Conservation (phyloP, 1,284 basidiomycete genomes). For the Moniliella sp. region DNA sequence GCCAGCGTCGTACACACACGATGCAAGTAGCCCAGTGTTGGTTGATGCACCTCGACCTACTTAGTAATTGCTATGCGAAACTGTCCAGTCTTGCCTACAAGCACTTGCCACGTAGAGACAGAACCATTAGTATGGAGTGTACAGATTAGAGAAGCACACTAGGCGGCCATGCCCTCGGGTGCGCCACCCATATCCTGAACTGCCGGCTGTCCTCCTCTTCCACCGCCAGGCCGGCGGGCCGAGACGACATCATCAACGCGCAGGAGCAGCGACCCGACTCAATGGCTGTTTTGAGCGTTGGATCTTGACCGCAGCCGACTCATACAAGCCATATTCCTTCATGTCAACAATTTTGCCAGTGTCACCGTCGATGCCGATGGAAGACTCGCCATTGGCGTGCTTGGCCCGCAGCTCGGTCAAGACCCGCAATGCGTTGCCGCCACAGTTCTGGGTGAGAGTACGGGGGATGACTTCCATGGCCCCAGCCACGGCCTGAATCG, state of each 20-base stretch:
- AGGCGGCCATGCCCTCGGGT: no score
- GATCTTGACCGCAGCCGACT: conserved; percentile 87
- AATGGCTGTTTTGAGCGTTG: conserved; percentile 83
- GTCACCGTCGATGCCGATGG: conserved; percentile 83
- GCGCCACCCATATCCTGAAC: no score
- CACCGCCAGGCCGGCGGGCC: no score
- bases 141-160: no score
- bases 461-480: conserved; percentile 92
- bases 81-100: no score
- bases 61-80: no score
- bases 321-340: conserved; percentile 77
- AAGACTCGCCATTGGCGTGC: conserved; percentile 70
- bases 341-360: conserved; percentile 86
- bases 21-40: conserved; percentile 16
- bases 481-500: conserved; percentile 80
- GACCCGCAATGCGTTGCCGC: conserved; percentile 77
- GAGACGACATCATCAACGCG: conserved; percentile 86
- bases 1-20: conserved; percentile 23
- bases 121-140: no score
- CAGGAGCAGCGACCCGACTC: conserved; percentile 63
- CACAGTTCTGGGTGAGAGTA: conserved; percentile 81
- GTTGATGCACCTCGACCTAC: no score
- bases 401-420: conserved; percentile 73
- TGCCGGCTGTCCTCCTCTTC: no score
- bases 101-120: no score